A percentile compares a stretch with the other conserved stretches of the same genome.
Conservation (phyloP, 345 rosid genomes). For the Lepidium sativum region DNA sequence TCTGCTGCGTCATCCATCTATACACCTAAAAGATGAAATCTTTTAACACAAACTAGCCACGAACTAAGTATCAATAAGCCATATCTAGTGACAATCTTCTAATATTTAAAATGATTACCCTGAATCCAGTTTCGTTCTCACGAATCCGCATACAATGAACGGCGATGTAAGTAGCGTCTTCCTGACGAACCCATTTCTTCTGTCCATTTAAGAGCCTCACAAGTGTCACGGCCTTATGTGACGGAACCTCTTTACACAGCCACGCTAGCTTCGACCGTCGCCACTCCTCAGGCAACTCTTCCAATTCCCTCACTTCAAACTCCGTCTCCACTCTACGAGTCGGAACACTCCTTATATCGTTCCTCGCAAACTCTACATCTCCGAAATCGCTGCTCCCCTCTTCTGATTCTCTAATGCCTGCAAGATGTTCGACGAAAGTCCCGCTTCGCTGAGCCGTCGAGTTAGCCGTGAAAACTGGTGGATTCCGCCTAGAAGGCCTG, state of each 20-base stretch:
- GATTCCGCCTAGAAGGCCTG: neutral
- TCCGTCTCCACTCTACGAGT: constrained; percentile 29
- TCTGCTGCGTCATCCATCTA: constrained; percentile 87
- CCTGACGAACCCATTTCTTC: constrained; percentile 84
- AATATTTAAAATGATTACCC: constrained; percentile 28
- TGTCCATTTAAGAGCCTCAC: constrained; percentile 65
- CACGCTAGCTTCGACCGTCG: constrained; percentile 78
- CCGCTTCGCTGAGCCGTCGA: constrained; percentile 17
- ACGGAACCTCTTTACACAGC: constrained; percentile 82
- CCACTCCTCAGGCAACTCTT: constrained; percentile 82
- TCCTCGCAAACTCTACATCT: constrained; percentile 23
- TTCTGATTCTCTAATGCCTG: neutral
- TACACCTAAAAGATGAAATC: constrained; percentile 50
- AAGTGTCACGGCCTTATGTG: constrained; percentile 60
- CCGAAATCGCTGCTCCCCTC: constrained; percentile 20
- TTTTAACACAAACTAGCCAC: neutral
- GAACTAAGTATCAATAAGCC: neutral
- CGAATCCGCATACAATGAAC: constrained; percentile 77
- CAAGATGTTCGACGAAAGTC: constrained; percentile 46
- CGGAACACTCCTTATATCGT: constrained; percentile 36
- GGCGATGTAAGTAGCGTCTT: constrained; percentile 61
- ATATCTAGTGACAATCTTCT: neutral
- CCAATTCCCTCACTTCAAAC: constrained; percentile 57
- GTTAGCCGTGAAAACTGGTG: neutral
- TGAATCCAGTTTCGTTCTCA: constrained; percentile 68